These are phyloP conservation scores for Lagerstroemia speciosa DNA, from an alignment of 345 rosid species.

Conservation along the genomic window DNA sequence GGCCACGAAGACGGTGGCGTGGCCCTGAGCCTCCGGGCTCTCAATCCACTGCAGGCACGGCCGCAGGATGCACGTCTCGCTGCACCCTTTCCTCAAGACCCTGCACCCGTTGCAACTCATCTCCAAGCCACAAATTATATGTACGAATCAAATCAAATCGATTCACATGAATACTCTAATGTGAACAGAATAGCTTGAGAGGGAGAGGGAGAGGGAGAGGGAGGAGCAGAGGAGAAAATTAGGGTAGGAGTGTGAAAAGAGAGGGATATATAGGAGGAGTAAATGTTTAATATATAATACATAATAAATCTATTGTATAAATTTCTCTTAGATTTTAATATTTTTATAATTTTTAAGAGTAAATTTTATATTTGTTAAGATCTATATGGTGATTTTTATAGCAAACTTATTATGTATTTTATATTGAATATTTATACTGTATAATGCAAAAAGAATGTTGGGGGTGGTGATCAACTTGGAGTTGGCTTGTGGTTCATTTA, in stretches of 20 bases:
- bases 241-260: background rate
- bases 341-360: no score
- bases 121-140: background rate
- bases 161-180: conserved; percentile 9
- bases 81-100: conserved; percentile 93
- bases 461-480: no score
- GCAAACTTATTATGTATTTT: no score
- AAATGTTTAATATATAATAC: background rate
- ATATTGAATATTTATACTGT: no score
- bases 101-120: conserved; percentile 99
- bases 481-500: no score
- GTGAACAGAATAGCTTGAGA: conserved; percentile 9
- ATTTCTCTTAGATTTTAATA: no score
- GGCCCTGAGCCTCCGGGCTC: conserved; percentile 82
- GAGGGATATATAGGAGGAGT: conserved; percentile 17
- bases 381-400: no score
- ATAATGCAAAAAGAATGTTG: no score
- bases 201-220: background rate
- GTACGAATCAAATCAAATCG: no score
- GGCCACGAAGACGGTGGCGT: conserved; percentile 95
- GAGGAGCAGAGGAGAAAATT: background rate
- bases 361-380: no score
- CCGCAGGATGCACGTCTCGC: conserved; percentile 79
- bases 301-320: no score
- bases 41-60: conserved; percentile 94